Conservation (phyloP, 2,329 filamentous ascomycete genomes). For the Hypomyces perniciosus region DNA sequence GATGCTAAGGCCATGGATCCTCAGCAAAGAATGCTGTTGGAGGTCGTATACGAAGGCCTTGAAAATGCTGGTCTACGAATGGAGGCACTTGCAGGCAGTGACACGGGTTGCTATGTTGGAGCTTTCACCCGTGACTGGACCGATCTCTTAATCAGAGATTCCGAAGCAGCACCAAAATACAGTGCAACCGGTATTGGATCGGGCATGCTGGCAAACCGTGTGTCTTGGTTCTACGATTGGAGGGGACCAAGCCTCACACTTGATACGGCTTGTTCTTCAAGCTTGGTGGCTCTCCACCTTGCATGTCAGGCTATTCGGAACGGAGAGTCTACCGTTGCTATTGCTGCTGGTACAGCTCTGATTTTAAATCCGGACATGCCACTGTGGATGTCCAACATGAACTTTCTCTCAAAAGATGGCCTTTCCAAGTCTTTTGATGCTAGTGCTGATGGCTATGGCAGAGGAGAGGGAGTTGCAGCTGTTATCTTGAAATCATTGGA, state of each 20-base stretch:
- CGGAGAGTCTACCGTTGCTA: conserved; percentile 24
- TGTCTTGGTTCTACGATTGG: conserved; percentile 33
- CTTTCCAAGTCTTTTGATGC: conserved; percentile 27
- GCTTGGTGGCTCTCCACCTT: conserved; percentile 24
- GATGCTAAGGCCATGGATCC: conserved; percentile 25
- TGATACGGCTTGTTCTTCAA: conserved; percentile 30
- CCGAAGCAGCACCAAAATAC: conserved; percentile 25
- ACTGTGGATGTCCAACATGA: not conserved
- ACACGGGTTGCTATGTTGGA: conserved; percentile 33
- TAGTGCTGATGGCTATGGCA: conserved; percentile 42
- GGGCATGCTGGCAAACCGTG: conserved; percentile 29
- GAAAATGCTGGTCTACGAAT: conserved; percentile 17
- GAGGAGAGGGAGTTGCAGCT: conserved; percentile 32
- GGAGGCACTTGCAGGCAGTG: conserved; percentile 16
- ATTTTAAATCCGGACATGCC: not conserved
- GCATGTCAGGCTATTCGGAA: conserved; percentile 17
- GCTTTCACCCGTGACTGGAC: conserved; percentile 27
- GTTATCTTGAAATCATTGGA: conserved; percentile 40
- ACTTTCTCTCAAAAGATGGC: too few species aligned
- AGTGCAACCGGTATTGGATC: conserved; percentile 23
- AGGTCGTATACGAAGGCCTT: conserved; percentile 22
- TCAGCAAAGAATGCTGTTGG: conserved; percentile 22
- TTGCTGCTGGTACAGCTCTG: not conserved
- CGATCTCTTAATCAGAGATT: conserved; percentile 20
- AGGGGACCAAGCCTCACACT: conserved; percentile 26